These are phyloP conservation scores for Komagataella populi DNA, from an alignment of 805 yeast genomes.

Conservation along the genomic window DNA sequence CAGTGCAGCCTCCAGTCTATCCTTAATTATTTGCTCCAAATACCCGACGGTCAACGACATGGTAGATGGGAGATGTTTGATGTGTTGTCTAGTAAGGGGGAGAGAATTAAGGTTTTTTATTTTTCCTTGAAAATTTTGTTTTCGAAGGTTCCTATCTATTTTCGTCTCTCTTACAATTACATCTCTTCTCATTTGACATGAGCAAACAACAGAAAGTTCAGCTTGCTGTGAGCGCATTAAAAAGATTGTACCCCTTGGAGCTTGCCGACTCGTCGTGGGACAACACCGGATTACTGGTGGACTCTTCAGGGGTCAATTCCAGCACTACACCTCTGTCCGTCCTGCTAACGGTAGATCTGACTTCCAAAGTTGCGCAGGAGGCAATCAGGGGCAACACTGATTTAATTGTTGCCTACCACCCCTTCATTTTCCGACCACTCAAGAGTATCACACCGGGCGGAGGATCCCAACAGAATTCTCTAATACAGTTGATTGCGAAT, in stretches of 20 bases:
- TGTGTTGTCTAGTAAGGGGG: conserved; percentile 5
- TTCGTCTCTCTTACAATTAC: background rate
- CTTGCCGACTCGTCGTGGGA: conserved; percentile 91
- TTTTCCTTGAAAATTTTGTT: conserved; percentile 1
- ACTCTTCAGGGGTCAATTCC: conserved; percentile 26
- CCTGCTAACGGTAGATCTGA: conserved; percentile 74
- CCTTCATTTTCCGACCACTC: conserved; percentile 84
- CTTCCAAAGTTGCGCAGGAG: conserved; percentile 73
- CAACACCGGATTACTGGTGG: conserved; percentile 84
- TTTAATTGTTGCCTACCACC: conserved; percentile 79
- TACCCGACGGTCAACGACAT: conserved; percentile 18
- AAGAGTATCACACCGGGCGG: conserved; percentile 45
- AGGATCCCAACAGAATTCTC: conserved; percentile 74
- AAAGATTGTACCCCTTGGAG: conserved; percentile 64
- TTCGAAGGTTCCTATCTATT: background rate
- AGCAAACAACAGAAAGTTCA: conserved; percentile 19
- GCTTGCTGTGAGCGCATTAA: conserved; percentile 36
- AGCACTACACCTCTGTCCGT: conserved; percentile 16
- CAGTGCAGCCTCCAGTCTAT: conserved; percentile 44
- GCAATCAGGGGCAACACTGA: conserved; percentile 46
- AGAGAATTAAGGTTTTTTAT: background rate
- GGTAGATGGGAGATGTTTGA: background rate
- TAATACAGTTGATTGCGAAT: conserved; percentile 56
- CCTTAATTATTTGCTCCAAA: conserved; percentile 35
- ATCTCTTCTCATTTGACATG: conserved; percentile 2